Evolutionary conservation across 2,329 filamentous ascomycete genomes (phyloP).

Genomic region (Penicillium sp.): DNA sequence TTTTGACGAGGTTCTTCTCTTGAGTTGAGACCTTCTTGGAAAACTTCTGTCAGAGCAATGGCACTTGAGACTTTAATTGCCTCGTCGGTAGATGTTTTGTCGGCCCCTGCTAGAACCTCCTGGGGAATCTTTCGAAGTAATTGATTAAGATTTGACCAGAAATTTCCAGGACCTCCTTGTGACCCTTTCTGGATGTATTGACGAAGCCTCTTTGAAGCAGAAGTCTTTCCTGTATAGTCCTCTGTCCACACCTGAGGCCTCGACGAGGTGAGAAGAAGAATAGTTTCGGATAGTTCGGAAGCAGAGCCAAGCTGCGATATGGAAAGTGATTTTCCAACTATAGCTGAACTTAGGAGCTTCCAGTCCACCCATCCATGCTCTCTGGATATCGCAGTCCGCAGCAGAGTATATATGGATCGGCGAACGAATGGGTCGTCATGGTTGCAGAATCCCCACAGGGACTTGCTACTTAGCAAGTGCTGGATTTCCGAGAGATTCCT

Average conservation of each 20-base stretch:
- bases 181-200: slow-evolving; percentile 82
- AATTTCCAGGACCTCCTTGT: slow-evolving; percentile 71
- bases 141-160: slow-evolving; percentile 71
- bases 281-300: slow-evolving; percentile 68
- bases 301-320: slow-evolving; percentile 75
- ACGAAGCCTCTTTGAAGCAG: slow-evolving; percentile 63
- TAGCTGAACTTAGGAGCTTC: slow-evolving; percentile 68
- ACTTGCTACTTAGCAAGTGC: slow-evolving; percentile 65
- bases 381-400: slow-evolving; percentile 56
- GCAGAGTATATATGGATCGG: slow-evolving; percentile 60
- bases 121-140: slow-evolving; percentile 64
- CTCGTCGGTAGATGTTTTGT: slow-evolving; percentile 27
- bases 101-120: slow-evolving; percentile 46
- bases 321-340: slow-evolving; percentile 75
- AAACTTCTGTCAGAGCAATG: slow-evolving; percentile 65
- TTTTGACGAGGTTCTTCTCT: slow-evolving; percentile 76
- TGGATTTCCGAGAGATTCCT: slow-evolving; percentile 68
- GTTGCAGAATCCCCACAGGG: slow-evolving; percentile 63
- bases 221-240: slow-evolving; percentile 62
- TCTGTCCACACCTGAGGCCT: slow-evolving; percentile 76
- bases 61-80: slow-evolving; percentile 54
- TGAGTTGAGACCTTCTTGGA: slow-evolving; percentile 71
- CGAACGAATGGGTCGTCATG: slow-evolving; percentile 63
- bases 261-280: slow-evolving; percentile 67
- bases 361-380: slow-evolving; percentile 59